These are phyloP conservation scores for Claviceps spartinae DNA, from an alignment of 2,329 filamentous ascomycete species.

Conservation along the genomic window DNA sequence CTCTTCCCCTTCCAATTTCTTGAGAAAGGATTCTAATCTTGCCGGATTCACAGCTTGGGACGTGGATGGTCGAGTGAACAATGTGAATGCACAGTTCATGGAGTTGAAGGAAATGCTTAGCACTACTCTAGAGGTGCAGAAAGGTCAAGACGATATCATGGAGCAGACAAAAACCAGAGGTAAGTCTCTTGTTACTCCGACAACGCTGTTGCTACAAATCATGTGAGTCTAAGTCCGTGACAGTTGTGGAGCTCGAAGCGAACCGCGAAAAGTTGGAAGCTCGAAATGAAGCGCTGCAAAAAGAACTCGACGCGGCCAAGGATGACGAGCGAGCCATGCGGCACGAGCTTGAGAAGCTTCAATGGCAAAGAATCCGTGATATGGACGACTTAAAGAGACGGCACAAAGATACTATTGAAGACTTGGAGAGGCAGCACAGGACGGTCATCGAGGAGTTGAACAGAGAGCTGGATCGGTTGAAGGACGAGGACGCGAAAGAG, in stretches of 20 bases:
- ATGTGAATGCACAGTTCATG: conserved; percentile 62
- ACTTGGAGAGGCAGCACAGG: conserved; percentile 22
- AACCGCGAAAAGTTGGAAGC: conserved; percentile 32
- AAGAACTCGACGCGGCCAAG: conserved; percentile 41
- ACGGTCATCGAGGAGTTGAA: conserved; percentile 22
- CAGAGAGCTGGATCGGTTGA: conserved; percentile 30
- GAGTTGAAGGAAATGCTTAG: conserved; percentile 61
- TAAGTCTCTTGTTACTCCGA: conserved; percentile 25
- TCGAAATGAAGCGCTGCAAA: conserved; percentile 39
- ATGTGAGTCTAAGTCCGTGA: conserved; percentile 3
- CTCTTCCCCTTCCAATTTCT: conserved; percentile 39
- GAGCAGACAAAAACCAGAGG: conserved; percentile 62
- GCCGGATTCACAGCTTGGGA: conserved; percentile 58
- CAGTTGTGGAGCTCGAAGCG: conserved; percentile 36
- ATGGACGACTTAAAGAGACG: conserved; percentile 34
- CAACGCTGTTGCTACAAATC: neutral
- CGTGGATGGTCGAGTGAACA: conserved; percentile 59
- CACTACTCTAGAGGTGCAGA: conserved; percentile 52
- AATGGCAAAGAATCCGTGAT: conserved; percentile 31
- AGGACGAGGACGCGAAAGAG: conserved; percentile 35
- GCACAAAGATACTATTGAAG: conserved; percentile 21
- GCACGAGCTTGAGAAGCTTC: conserved; percentile 23
- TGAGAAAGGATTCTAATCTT: conserved; percentile 63
- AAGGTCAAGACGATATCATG: conserved; percentile 59
- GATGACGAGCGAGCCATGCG: conserved; percentile 22